Evolutionary conservation across 257 asterid genomes (phyloP), one percentile per base, ranked within the genome.

Genomic region (Hygrophila difformis): DNA sequence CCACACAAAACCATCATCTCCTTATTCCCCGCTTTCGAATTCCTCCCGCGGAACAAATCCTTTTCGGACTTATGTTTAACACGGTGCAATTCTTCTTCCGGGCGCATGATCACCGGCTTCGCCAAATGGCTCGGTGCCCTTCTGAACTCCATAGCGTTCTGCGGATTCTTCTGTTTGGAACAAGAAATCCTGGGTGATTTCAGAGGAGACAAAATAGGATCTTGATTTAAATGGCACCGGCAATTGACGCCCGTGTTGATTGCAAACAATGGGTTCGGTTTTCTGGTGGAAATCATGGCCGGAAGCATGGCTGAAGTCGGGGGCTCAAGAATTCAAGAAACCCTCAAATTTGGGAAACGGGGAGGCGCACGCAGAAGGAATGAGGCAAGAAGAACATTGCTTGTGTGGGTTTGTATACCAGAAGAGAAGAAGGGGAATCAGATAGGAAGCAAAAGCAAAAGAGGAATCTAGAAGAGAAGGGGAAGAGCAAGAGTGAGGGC

Each of bases 1-100:
- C 94, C 94, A 69, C 87, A 81, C 36, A 88, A 47, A 55, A 68
- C 62, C 68, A 72, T 13, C 89, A 78, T 81, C 44, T 76, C 74
- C 49, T 44, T 69, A 55, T 57, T 56, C 15, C 75, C 83, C 72
- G 47, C 63, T 14, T 64, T 57, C 38, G 62, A 56, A 42, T 68
- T 66, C 21, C 56, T 52, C 52, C 56, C 64, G 35, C 65, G 51
- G 4, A 56, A 28, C 38, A 23, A 12, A 18, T 33, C 51, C 55
- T 64, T 64, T n/a, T 40, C 55, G 19, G 66, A 20, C 22, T 59
- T 52, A 18, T 29, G 55, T 1, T 43, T 39, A 19, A 48, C 39
- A 13, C 48, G 21, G 45, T 55, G 51, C 20, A 56, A 14, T 37
- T 72, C 56, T 9, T 60, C 76, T 49, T 47, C 64, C 12, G 65